These are phyloP conservation scores for Sorghum bicolor DNA, from an alignment of 176 grass and related monocot genomes.

Conservation along the genomic window DNA sequence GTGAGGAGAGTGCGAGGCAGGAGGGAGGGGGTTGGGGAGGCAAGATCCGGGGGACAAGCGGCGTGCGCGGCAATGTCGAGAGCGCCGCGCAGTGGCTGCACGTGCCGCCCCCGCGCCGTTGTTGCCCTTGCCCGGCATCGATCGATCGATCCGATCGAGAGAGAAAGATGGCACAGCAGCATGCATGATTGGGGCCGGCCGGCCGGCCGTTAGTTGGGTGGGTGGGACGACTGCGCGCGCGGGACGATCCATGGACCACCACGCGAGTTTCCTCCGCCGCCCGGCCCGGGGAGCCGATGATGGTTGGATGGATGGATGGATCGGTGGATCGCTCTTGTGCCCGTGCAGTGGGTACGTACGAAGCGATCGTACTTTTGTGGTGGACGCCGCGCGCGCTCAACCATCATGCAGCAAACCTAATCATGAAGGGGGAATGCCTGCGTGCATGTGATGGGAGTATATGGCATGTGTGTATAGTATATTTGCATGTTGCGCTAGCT, in stretches of 20 bases:
- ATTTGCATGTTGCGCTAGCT: not conserved
- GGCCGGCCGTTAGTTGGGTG: no score
- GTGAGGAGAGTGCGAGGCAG: no score
- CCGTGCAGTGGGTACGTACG: constrained; percentile 18
- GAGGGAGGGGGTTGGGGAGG: not conserved
- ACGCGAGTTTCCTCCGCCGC: not conserved
- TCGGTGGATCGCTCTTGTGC: not conserved
- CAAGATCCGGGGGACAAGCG: constrained; percentile 66
- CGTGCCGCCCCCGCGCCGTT: no score
- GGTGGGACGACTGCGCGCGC: no score
- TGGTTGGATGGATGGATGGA: no score
- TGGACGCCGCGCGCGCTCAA: not conserved
- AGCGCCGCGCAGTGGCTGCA: constrained; percentile 31
- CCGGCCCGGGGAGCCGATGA: not conserved
- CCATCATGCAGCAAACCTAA: not conserved
- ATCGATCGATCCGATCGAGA: not conserved
- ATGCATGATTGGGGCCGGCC: constrained; percentile 1
- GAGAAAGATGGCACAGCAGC: not conserved
- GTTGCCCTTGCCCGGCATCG: not conserved
- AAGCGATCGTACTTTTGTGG: constrained; percentile 12
- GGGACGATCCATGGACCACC: not conserved
- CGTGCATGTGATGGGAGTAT: not conserved
- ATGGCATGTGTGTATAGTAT: not conserved
- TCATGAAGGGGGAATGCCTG: not conserved
- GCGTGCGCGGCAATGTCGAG: constrained; percentile 38